These are phyloP conservation scores for Didymella keratinophila DNA, from an alignment of 2,329 filamentous ascomycete species.

Conservation along the genomic window DNA sequence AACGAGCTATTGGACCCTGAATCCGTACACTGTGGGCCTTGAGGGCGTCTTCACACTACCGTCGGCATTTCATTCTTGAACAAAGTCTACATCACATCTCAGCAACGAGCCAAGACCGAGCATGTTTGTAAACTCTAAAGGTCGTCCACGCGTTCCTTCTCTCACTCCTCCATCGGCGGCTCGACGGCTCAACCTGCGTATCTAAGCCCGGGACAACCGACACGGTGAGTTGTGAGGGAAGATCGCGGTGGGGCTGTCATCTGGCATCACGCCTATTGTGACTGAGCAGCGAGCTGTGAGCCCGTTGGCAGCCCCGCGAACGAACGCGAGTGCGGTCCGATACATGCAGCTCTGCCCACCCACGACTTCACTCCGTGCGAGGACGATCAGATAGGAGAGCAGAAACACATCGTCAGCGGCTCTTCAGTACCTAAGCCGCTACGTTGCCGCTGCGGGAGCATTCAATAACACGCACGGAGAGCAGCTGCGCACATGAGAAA, in stretches of 20 bases:
- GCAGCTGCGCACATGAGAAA: neutral
- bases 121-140: neutral
- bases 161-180: neutral
- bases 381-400: conserved; percentile 29
- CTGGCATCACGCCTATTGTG: neutral
- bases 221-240: conserved; percentile 10
- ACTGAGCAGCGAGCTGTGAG: neutral
- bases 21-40: neutral
- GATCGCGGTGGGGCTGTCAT: conserved; percentile 15
- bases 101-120: neutral
- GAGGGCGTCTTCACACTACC: neutral
- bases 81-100: neutral
- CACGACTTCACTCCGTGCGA: conserved; percentile 14
- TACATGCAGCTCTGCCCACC: conserved; percentile 2
- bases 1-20: conserved; percentile 23
- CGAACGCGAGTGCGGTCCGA: conserved; percentile 8
- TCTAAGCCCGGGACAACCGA: neutral
- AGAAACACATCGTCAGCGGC: conserved; percentile 7
- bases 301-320: conserved; percentile 12
- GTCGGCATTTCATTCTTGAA: neutral
- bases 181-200: neutral
- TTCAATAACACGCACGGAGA: neutral
- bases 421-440: neutral
- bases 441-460: neutral
- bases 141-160: neutral